These are phyloP conservation scores for Aspergillus carbonarius DNA, from an alignment of 2,329 filamentous ascomycete species.

Conservation along the genomic window DNA sequence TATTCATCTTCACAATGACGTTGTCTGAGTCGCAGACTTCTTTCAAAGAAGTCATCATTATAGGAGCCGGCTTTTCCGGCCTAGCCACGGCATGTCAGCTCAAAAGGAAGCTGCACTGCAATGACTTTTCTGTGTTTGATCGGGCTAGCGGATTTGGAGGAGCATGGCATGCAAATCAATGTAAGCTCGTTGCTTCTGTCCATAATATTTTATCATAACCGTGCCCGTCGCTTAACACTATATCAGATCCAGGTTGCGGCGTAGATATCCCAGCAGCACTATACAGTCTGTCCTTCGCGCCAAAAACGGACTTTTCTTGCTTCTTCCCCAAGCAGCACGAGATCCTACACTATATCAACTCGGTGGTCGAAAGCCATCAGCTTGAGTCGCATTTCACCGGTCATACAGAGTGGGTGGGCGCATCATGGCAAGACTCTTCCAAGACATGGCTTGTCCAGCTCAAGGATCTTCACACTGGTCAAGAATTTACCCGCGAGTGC, in stretches of 20 bases:
- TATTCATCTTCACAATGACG: not conserved
- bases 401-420: conserved; percentile 11
- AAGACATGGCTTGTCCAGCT: conserved; percentile 11
- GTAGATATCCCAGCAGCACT: conserved; percentile 16
- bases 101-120: conserved; percentile 3
- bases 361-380: not conserved
- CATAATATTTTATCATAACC: not conserved
- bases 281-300: conserved; percentile 15
- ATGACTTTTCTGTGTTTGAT: conserved; percentile 15
- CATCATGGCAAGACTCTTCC: conserved; percentile 10
- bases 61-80: conserved; percentile 16
- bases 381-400: not conserved
- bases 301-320: conserved; percentile 10
- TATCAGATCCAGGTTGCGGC: conserved; percentile 14
- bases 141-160: conserved; percentile 3
- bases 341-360: conserved; percentile 11
- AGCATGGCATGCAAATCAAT: conserved; percentile 15
- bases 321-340: conserved; percentile 10
- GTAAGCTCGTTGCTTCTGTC: not conserved
- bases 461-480: not conserved
- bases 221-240: not conserved
- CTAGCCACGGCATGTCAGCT: conserved; percentile 15
- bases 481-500: conserved; percentile 5
- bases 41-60: conserved; percentile 6
- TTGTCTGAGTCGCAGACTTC: not conserved